These are phyloP conservation scores for Penicillium odoratum DNA, from an alignment of 495 filamentous ascomycete species.

Conservation along the genomic window DNA sequence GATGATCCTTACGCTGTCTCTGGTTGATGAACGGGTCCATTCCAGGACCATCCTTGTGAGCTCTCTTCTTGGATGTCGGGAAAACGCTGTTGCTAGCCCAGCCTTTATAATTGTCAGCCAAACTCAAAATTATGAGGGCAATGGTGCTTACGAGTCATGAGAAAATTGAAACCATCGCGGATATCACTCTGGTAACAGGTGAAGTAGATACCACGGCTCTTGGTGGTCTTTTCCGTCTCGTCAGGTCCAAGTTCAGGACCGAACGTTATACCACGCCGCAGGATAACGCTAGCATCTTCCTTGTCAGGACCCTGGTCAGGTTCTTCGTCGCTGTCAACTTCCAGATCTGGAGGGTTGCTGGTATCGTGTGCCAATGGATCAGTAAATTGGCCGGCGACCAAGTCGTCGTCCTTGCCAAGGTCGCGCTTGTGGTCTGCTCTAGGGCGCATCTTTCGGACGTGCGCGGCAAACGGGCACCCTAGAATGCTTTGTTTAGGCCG, in stretches of 20 bases:
- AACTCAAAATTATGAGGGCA: not conserved
- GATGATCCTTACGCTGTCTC: slow-evolving; percentile 19
- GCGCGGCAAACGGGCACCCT: slow-evolving; percentile 36
- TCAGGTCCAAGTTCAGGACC: slow-evolving; percentile 21
- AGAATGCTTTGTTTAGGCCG: slow-evolving; percentile 12
- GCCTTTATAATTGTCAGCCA: slow-evolving; percentile 11
- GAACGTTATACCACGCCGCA: slow-evolving; percentile 35
- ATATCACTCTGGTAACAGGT: slow-evolving; percentile 27
- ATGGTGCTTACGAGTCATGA: slow-evolving; percentile 20
- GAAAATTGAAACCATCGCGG: slow-evolving; percentile 27
- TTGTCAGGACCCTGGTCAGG: slow-evolving; percentile 5
- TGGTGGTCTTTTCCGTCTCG: slow-evolving; percentile 3
- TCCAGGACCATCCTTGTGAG: slow-evolving; percentile 13
- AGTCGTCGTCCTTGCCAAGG: slow-evolving; percentile 9
- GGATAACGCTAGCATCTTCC: slow-evolving; percentile 20
- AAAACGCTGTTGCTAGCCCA: slow-evolving; percentile 29
- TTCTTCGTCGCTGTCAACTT: slow-evolving; percentile 3
- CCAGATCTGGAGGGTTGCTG: not conserved
- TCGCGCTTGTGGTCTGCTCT: slow-evolving; percentile 23
- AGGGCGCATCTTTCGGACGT: slow-evolving; percentile 38
- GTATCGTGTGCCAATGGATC: not conserved
- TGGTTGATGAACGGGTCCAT: slow-evolving; percentile 25
- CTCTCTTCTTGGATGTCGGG: slow-evolving; percentile 9
- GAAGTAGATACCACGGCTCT: slow-evolving; percentile 24
- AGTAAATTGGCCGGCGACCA: slow-evolving; percentile 3